Evolutionary conservation across 139 green algal genomes (phyloP).

Genomic region (Auxenochlorella pyrenoidosa): DNA sequence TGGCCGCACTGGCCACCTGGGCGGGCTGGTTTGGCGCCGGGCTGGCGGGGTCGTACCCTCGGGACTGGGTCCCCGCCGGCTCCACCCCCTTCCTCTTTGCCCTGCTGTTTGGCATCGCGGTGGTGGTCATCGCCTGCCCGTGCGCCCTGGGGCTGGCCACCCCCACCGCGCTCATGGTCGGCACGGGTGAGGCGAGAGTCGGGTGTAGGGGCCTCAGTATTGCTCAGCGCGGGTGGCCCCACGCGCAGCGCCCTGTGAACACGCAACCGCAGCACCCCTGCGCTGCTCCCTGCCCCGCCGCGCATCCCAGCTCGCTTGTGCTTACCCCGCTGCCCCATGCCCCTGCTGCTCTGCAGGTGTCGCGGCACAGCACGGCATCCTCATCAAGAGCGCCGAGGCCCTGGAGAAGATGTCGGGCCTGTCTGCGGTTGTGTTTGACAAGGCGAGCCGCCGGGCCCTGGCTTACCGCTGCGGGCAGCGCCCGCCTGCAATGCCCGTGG

Average conservation of each 20-base stretch:
- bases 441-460: conserved; percentile 48
- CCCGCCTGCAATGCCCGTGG: too few species aligned
- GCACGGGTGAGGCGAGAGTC: conserved; percentile 58
- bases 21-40: conserved; percentile 37
- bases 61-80: conserved; percentile 76
- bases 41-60: conserved; percentile 41
- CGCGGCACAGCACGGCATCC: conserved; percentile 81
- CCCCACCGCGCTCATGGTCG: conserved; percentile 97
- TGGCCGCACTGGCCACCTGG: conserved; percentile 49
- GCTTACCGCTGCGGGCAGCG: too few species aligned
- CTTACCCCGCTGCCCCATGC: too few species aligned
- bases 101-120: conserved; percentile 92
- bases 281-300: too few species aligned
- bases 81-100: conserved; percentile 87
- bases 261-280: too few species aligned
- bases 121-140: conserved; percentile 97
- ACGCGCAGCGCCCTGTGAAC: too few species aligned
- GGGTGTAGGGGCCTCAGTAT: neutral
- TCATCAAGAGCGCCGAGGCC: conserved; percentile 89
- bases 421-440: conserved; percentile 85
- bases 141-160: conserved; percentile 95
- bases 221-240: too few species aligned
- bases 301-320: too few species aligned
- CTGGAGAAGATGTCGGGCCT: conserved; percentile 71
- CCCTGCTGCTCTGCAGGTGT: conserved; percentile 45